phyloP scores from a whole-genome alignment of 768 basidiomycete species.

The Melanogaster broomeanus region DNA sequence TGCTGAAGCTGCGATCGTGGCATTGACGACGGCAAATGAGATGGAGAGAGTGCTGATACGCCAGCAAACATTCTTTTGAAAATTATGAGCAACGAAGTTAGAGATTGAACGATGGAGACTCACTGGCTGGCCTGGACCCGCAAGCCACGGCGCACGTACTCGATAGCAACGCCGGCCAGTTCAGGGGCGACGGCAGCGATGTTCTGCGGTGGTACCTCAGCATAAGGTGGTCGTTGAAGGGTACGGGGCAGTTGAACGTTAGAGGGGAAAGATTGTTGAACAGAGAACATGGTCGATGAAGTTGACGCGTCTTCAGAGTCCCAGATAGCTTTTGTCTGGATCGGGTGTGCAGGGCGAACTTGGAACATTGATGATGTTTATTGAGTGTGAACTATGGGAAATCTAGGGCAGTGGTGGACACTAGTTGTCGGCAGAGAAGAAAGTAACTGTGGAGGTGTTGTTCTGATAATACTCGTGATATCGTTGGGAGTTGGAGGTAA shows the following conservation, averaged over 20 bases:
- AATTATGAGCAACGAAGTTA: constrained; percentile 35
- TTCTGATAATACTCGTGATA: constrained; percentile 6
- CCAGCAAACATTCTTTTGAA: constrained; percentile 38
- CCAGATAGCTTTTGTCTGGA: constrained; percentile 38
- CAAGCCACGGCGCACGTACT: constrained; percentile 61
- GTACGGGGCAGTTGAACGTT: constrained; percentile 71
- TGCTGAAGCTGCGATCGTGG: constrained; percentile 33
- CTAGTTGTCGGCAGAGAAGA: constrained; percentile 8
- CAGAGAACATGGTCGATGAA: constrained; percentile 27
- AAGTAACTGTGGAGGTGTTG: constrained; percentile 19
- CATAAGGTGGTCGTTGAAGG: constrained; percentile 61
- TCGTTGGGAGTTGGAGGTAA: constrained; percentile 16
- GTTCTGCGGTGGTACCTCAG: constrained; percentile 56
- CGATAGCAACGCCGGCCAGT: constrained; percentile 53
- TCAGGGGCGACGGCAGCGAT: constrained; percentile 55
- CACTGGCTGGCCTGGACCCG: constrained; percentile 46
- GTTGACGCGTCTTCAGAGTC: constrained; percentile 32
- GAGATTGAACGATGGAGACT: constrained; percentile 21
- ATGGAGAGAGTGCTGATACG: constrained; percentile 49
- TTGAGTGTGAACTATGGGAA: constrained; percentile 5
- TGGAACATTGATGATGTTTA: constrained; percentile 33
- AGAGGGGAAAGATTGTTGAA: constrained; percentile 29
- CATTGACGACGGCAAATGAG: constrained; percentile 39
- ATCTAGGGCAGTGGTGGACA: constrained; percentile 20
- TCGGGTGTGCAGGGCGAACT: constrained; percentile 36